Evolutionary conservation across 768 basidiomycete genomes (phyloP), one percentile per base, ranked within the genome.

Genomic region (Termitomyces sp.): DNA sequence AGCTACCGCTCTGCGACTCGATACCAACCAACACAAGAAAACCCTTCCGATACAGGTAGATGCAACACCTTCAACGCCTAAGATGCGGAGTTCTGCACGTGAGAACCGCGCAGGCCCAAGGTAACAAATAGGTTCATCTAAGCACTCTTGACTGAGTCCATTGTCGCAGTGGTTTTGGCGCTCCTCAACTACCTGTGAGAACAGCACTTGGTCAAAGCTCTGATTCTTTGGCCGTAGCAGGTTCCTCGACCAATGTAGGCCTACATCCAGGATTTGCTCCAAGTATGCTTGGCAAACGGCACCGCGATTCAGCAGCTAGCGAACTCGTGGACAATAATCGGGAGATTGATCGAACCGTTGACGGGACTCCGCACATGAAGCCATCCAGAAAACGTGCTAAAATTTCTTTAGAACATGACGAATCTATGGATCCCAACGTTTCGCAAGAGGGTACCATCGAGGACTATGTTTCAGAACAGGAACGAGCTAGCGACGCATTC

Each of bases 231-330:
- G 50, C 40, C 31, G 34, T 34, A 35, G 4, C 46, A 42, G 41
- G 5, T 21, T 37, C 52, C 25, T 35, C 53, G 14, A 46, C 66
- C 21, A 40, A 38, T 12, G 56, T 46, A 12, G 53, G 65, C 7
- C 61, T 67, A 23, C 75, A 70, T 58, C 75, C 79, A 41, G 78
- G 75, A 11, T 66, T 77, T 57, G 69, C 79, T 4, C 74, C 77
- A 42, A 78, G 71, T 21, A 73, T 76, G 31, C 75, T 90, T 17
- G 88, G 89, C n/a, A 90, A 90, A 66, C 82, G 86, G 34, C 79
- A 76, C 50, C 77, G 87, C 59, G 82, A 83, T 60, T 74, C 81
- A 2, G 69, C 74, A 9, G 71, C 75, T 11, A 81, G 76, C 61
- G 73, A 75, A 51, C 70, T 51, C 10, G 68, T 73, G 6, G 83